phyloP scores from a whole-genome alignment of 2,329 filamentous ascomycete species.

The Pyrenophora graminea region DNA sequence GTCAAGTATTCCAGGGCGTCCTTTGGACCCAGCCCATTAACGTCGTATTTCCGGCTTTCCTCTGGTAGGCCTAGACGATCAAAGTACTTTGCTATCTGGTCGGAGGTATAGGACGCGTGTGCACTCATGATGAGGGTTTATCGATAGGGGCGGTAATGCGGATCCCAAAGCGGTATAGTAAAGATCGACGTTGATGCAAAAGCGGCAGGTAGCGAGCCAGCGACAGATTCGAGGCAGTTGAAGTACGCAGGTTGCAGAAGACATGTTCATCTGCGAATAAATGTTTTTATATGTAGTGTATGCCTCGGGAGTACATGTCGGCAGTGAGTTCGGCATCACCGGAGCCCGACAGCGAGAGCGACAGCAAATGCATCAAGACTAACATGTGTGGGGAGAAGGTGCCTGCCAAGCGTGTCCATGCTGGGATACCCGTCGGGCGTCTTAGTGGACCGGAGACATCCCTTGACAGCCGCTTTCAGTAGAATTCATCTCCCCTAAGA shows the following conservation, averaged over 20 bases:
- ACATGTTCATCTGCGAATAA: too few species aligned
- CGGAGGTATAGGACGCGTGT: constrained; percentile 26
- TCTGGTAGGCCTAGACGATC: constrained; percentile 39
- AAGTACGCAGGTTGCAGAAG: not conserved
- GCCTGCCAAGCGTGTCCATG: constrained; percentile 14
- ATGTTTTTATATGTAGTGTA: too few species aligned
- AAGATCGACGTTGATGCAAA: not conserved
- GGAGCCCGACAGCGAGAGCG: not conserved
- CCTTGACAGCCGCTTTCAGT: constrained; percentile 11
- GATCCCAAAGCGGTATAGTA: constrained; percentile 8
- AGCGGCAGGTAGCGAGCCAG: not conserved
- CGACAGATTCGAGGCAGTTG: not conserved
- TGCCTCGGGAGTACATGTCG: too few species aligned
- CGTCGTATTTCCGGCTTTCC: constrained; percentile 29
- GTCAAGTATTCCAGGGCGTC: constrained; percentile 36
- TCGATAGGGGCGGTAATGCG: constrained; percentile 5
- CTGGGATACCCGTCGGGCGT: constrained; percentile 6
- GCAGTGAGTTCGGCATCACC: not conserved
- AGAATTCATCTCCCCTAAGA: constrained; percentile 13
- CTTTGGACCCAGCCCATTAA: constrained; percentile 24
- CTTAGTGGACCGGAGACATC: constrained; percentile 9
- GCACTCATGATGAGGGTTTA: constrained; percentile 8
- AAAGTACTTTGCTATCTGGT: constrained; percentile 43
- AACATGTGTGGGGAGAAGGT: constrained; percentile 10
- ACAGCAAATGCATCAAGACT: not conserved